Conservation (phyloP, 2,329 filamentous ascomycete species). For the Aspergillus pseudoviridinutans region DNA sequence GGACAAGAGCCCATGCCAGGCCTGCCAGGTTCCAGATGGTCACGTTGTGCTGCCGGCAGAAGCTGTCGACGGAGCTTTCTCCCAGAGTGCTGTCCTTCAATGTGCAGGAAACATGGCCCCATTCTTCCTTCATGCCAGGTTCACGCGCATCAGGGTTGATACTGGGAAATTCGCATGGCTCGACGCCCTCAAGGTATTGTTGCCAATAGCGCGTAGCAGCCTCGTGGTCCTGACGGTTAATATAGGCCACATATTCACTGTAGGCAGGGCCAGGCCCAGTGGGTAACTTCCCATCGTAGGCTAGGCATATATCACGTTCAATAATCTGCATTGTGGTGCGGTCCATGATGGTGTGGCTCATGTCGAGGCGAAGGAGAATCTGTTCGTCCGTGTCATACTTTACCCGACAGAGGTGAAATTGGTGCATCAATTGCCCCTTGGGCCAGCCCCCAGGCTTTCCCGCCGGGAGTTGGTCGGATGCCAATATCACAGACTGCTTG, state of each 20-base stretch:
- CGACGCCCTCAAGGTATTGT: neutral
- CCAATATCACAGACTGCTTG: neutral
- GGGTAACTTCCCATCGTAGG: constrained; percentile 29
- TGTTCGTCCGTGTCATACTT: neutral
- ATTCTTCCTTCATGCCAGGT: neutral
- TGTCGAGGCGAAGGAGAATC: constrained; percentile 37
- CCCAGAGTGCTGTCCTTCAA: neutral
- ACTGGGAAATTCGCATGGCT: constrained; percentile 1
- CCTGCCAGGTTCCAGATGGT: constrained; percentile 31
- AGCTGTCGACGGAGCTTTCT: neutral
- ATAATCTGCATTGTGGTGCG: constrained; percentile 41
- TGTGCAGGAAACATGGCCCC: neutral
- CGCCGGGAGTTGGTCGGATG: neutral
- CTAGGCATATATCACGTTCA: constrained; percentile 33
- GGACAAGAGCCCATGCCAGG: constrained; percentile 37
- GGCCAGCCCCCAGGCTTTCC: neutral
- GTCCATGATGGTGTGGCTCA: constrained; percentile 44
- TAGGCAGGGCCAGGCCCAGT: neutral
- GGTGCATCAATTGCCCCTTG: neutral
- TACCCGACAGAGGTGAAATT: neutral
- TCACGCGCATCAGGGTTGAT: neutral
- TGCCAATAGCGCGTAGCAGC: constrained; percentile 24
- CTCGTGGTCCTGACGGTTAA: neutral
- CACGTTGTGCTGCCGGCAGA: constrained; percentile 2
- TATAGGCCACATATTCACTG: neutral